Percentiles rank a stretch among this genome's conserved stretches.
Evolutionary conservation across 768 basidiomycete species (phyloP).

Genomic region (Amanita subjunquillea): DNA sequence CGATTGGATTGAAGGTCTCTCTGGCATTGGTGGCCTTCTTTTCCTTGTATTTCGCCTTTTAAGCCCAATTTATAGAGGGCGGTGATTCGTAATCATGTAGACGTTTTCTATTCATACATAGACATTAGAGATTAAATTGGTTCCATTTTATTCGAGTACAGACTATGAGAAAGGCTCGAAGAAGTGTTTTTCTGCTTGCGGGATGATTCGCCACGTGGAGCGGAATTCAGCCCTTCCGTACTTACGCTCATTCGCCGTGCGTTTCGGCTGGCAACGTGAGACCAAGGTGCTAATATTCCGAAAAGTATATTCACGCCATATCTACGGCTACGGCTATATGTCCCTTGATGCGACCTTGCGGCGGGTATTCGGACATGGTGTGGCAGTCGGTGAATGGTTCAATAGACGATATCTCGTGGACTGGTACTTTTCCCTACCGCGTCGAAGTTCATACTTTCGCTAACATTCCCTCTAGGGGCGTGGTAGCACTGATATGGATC

Average conservation of each 20-base stretch:
- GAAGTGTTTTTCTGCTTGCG: too few relatives aligned
- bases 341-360: slow-evolving; percentile 9
- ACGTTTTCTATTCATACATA: background rate
- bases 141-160: too few relatives aligned
- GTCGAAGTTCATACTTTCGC: background rate
- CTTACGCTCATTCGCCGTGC: background rate
- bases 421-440: slow-evolving; percentile 27
- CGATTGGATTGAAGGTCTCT: background rate
- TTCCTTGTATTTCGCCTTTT: background rate
- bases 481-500: slow-evolving; percentile 31
- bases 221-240: too few relatives aligned
- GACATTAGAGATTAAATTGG: too few relatives aligned
- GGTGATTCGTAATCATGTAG: background rate
- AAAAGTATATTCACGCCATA: background rate
- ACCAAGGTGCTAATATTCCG: background rate
- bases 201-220: too few relatives aligned
- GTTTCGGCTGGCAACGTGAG: background rate
- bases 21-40: background rate
- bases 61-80: background rate
- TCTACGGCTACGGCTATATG: background rate
- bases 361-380: slow-evolving; percentile 24
- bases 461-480: slow-evolving; percentile 15
- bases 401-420: slow-evolving; percentile 40
- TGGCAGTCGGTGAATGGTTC: slow-evolving; percentile 26
- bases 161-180: too few relatives aligned